Evolutionary conservation across 805 yeast genomes (phyloP).

Genomic region (Candida stauntonica): DNA sequence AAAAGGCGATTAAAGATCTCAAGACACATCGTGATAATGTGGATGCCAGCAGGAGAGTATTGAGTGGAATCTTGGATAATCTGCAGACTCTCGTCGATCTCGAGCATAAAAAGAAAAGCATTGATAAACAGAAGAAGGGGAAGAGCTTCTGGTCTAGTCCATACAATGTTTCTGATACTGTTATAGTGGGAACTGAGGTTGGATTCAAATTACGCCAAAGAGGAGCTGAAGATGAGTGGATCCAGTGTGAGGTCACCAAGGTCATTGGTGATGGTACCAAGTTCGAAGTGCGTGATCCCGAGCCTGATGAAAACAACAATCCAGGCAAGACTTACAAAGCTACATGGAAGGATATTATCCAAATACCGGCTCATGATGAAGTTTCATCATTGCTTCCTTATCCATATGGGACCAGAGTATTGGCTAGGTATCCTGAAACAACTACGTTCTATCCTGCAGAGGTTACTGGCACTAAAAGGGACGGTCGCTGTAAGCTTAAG

Average conservation of each 20-base stretch:
- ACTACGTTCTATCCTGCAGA: constrained; percentile 96
- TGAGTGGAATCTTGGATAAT: constrained; percentile 41
- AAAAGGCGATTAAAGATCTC: constrained; percentile 36
- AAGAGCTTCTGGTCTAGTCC: constrained; percentile 41
- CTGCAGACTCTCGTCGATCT: constrained; percentile 39
- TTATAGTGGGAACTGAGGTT: constrained; percentile 71
- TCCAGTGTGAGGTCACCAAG: constrained; percentile 84
- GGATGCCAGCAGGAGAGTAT: constrained; percentile 43
- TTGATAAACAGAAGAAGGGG: constrained; percentile 26
- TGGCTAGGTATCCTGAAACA: constrained; percentile 95
- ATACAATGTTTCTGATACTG: constrained; percentile 55
- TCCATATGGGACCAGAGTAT: constrained; percentile 73
- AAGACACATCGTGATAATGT: constrained; percentile 53
- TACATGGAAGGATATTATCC: constrained; percentile 69
- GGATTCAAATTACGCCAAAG: constrained; percentile 75
- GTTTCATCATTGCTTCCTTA: constrained; percentile 44
- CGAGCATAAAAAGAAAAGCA: constrained; percentile 24
- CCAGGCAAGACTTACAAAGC: constrained; percentile 86
- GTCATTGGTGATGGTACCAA: constrained; percentile 67
- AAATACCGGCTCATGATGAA: constrained; percentile 56
- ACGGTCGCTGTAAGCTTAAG: constrained; percentile 70
- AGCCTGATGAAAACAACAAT: constrained; percentile 89
- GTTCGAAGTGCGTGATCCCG: constrained; percentile 95
- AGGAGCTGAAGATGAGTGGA: constrained; percentile 86
- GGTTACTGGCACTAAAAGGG: constrained; percentile 71